A percentile compares a stretch with the other conserved stretches of the same genome.
These are phyloP conservation scores for Gossypium bickii DNA, from an alignment of 345 rosid species.

Conservation along the genomic window DNA sequence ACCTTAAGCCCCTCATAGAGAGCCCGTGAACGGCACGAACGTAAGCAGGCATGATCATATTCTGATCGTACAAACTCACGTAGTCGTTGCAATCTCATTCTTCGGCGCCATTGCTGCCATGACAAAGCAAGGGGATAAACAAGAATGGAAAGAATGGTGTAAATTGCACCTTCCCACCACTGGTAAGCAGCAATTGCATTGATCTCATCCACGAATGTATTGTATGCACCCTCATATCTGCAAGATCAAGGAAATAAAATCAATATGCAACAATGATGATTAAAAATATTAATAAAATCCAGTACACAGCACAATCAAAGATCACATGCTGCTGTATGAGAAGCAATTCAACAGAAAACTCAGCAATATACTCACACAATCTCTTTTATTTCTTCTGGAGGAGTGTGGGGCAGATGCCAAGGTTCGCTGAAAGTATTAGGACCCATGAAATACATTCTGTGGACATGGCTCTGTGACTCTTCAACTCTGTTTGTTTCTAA, in stretches of 20 bases:
- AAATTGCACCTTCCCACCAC: conserved; percentile 99
- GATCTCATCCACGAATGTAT: conserved; percentile 91
- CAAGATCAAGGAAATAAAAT: conserved; percentile 25
- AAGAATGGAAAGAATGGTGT: conserved; percentile 73
- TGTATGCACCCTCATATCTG: conserved; percentile 95
- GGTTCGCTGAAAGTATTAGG: conserved; percentile 94
- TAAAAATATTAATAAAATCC: background rate
- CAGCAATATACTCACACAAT: conserved; percentile 62
- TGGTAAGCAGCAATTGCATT: conserved; percentile 93
- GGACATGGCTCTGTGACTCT: conserved; percentile 93
- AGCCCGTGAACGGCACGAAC: conserved; percentile 99
- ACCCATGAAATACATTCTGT: conserved; percentile 97
- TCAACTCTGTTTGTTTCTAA: conserved; percentile 97
- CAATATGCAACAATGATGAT: background rate
- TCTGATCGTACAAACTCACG: conserved; percentile 98
- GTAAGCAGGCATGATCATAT: conserved; percentile 96
- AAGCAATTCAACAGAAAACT: conserved; percentile 17
- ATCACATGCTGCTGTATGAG: background rate
- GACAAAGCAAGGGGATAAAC: conserved; percentile 95
- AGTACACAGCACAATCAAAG: background rate
- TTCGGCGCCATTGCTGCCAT: conserved; percentile 97
- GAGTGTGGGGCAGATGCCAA: conserved; percentile 92
- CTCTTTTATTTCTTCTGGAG: conserved; percentile 94
- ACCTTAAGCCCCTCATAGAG: conserved; percentile 99
- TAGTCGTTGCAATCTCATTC: conserved; percentile 72